Conservation (phyloP, 805 yeast genomes). For the Hemisphaericaspora nanyangensis region DNA sequence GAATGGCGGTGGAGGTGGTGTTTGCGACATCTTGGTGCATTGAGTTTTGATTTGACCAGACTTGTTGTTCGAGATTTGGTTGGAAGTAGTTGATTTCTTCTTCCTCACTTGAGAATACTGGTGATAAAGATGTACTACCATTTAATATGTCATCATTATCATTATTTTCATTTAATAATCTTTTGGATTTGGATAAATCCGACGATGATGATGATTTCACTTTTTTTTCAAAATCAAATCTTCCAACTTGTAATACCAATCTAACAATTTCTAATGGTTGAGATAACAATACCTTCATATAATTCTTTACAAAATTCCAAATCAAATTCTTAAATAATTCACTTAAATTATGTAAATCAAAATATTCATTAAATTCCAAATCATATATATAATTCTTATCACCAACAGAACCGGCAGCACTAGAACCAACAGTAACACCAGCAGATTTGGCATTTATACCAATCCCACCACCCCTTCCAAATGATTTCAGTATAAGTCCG, state of each 20-base stretch:
- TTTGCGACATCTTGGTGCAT: background rate
- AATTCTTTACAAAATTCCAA: constrained; percentile 61
- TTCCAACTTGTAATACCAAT: constrained; percentile 76
- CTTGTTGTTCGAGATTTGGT: constrained; percentile 9
- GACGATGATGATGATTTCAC: constrained; percentile 11
- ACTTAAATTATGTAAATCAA: constrained; percentile 54
- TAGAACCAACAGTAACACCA: background rate
- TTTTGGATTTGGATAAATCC: constrained; percentile 5
- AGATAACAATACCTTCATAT: constrained; percentile 61
- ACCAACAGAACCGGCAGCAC: background rate
- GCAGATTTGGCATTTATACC: constrained; percentile 4
- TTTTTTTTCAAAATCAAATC: constrained; percentile 35
- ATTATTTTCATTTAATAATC: constrained; percentile 13
- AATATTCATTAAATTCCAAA: constrained; percentile 62
- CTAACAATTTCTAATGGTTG: constrained; percentile 90
- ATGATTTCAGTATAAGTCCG: constrained; percentile 7
- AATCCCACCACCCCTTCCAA: constrained; percentile 7
- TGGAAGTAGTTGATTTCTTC: constrained; percentile 34
- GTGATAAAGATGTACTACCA: constrained; percentile 1
- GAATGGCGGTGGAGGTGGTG: background rate
- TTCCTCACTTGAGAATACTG: background rate
- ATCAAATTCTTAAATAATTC: constrained; percentile 56
- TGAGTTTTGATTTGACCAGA: constrained; percentile 6
- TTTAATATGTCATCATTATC: background rate
- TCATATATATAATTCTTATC: constrained; percentile 49